These are phyloP conservation scores for Escovopsis weberi DNA, from an alignment of 2,329 filamentous ascomycete species.

Conservation along the genomic window DNA sequence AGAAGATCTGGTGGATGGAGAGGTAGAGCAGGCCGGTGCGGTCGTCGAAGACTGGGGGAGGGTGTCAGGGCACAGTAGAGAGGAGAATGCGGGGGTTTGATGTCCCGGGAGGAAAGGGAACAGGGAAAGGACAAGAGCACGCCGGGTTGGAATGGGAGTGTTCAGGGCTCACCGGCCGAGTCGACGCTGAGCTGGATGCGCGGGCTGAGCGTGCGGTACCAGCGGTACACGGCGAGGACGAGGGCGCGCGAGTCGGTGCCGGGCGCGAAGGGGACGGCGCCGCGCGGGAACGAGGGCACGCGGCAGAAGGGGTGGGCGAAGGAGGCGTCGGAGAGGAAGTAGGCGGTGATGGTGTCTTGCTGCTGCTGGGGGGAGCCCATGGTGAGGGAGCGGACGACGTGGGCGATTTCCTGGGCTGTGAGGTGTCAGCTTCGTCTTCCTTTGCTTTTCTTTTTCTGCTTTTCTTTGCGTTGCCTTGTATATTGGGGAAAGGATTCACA, in stretches of 20 bases:
- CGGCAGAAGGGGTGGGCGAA: slow-evolving; percentile 71
- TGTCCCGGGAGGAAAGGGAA: too few species aligned
- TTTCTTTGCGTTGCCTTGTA: neutral
- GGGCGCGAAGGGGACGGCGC: slow-evolving; percentile 25
- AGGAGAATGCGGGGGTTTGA: too few species aligned
- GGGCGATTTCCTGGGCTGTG: slow-evolving; percentile 42
- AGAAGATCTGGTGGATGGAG: slow-evolving; percentile 59
- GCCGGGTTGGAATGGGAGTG: too few species aligned
- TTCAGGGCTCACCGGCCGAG: slow-evolving; percentile 25
- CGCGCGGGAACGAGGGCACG: slow-evolving; percentile 39
- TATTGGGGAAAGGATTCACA: neutral
- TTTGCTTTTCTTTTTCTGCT: too few species aligned
- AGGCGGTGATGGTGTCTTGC: slow-evolving; percentile 47
- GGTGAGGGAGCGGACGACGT: slow-evolving; percentile 53
- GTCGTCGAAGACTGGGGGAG: slow-evolving; percentile 48
- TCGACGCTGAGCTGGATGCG: slow-evolving; percentile 54
- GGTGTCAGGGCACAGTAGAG: neutral
- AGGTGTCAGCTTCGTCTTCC: neutral
- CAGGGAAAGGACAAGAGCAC: slow-evolving; percentile 2
- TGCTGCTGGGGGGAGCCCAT: slow-evolving; percentile 54
- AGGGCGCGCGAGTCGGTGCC: slow-evolving; percentile 48
- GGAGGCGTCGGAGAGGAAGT: slow-evolving; percentile 56
- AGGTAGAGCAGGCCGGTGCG: slow-evolving; percentile 55
- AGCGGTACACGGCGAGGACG: slow-evolving; percentile 57
- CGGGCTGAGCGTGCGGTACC: slow-evolving; percentile 76